Evolutionary conservation across 2,329 filamentous ascomycete genomes (phyloP), one percentile per base, ranked within the genome.

Genomic region (Geosmithia putterillii): DNA sequence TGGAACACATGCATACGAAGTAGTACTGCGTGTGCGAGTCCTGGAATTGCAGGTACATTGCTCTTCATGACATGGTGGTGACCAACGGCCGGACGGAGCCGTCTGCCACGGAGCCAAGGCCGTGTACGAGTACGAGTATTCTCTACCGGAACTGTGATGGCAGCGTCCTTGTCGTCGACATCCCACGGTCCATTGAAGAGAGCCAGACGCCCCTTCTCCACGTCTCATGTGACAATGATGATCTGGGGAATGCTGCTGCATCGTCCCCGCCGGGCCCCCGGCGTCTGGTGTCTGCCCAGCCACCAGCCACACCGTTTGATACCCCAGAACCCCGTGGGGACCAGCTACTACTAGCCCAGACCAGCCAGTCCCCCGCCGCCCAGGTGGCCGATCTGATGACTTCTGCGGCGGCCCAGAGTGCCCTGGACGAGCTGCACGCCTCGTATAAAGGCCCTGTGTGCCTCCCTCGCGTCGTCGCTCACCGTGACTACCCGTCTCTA

Each of bases 131-230:
- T 17, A 6, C 37, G 2, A 61, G 58, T 17, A 45, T 63, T 20
- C 54, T 66, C 42, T 65, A 55, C 46, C 52, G 57, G 41, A 59
- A 46, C 48, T 35, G 40, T 5, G 55, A 61, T 50, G 54, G 61
- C 41, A 66, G 71, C 39, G 59, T 81, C 43, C 65, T 76, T 19
- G 57, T 87, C 21, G 58, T 88, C 42, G 84, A 89, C 53, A 74
- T 87, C 39, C 83, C 84, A 20, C 65, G 68, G 17, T 85, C 84
- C 2, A 73, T 88, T 35, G 79, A 83, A 50, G 67, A 76, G 46
- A 76, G 75, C 17, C 84, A 88, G 59, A 67, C 70, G 28, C 62
- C 36, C 36, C 36, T n/a, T n/a, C n/a, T n/a, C n/a, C n/a, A n/a
- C n/a, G n/a, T n/a, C n/a, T n/a, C n/a, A n/a, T n/a, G n/a, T n/a